Conservation (phyloP, 352 stramenopile genomes). For the Phytophthora pistaciae region DNA sequence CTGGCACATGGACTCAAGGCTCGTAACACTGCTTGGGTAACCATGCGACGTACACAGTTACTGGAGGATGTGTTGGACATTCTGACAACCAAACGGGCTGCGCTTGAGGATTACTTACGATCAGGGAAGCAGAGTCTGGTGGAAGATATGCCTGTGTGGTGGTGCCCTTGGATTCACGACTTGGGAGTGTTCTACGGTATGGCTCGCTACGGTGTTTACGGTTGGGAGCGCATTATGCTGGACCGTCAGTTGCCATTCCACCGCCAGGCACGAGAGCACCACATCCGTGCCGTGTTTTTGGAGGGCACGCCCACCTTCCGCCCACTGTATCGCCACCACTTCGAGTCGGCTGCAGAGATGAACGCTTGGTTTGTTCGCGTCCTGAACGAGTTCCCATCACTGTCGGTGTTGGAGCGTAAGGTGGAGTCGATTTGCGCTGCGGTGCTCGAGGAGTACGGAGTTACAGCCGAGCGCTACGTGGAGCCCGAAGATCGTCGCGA, state of each 20-base stretch:
- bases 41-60: constrained; percentile 79
- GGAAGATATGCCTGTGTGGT: constrained; percentile 87
- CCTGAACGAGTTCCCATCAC: constrained; percentile 79
- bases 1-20: constrained; percentile 87
- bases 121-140: constrained; percentile 72
- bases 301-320: constrained; percentile 64
- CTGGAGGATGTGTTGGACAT: constrained; percentile 77
- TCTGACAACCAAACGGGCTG: constrained; percentile 45
- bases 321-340: constrained; percentile 71
- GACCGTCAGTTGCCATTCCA: constrained; percentile 84
- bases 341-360: constrained; percentile 52
- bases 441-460: constrained; percentile 31
- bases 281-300: constrained; percentile 80
- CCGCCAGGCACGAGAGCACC: constrained; percentile 65
- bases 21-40: constrained; percentile 85
- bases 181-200: constrained; percentile 83
- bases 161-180: constrained; percentile 91
- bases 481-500: constrained; percentile 65
- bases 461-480: constrained; percentile 45
- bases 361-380: constrained; percentile 72
- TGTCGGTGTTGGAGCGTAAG: constrained; percentile 79
- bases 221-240: constrained; percentile 74
- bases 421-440: constrained; percentile 68
- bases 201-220: constrained; percentile 77
- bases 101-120: constrained; percentile 61